phyloP scores from a whole-genome alignment of 1,284 basidiomycete species.

The Schizophyllum commune region DNA sequence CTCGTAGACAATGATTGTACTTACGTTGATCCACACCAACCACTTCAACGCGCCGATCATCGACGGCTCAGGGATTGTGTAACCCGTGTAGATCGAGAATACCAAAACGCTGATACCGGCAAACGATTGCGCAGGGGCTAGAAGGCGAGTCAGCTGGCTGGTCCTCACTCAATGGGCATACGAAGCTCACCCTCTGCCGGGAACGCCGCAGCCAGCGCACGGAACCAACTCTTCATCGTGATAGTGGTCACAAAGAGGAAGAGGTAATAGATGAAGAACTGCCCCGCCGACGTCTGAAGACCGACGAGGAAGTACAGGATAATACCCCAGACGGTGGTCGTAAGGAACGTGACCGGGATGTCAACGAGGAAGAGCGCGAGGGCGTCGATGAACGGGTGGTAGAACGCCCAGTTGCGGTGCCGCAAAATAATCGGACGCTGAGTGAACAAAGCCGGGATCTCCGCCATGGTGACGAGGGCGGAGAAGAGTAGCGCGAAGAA shows the following conservation, averaged over 20 bases:
- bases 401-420: conserved; percentile 51
- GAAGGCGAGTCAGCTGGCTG: not conserved
- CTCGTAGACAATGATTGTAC: conserved; percentile 8
- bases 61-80: conserved; percentile 40
- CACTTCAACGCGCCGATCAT: conserved; percentile 53
- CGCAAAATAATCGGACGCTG: conserved; percentile 68
- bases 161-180: not conserved
- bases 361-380: conserved; percentile 67
- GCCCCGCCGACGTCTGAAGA: conserved; percentile 41
- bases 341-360: conserved; percentile 54
- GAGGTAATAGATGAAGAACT: conserved; percentile 51
- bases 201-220: conserved; percentile 41
- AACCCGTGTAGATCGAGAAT: conserved; percentile 46
- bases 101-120: conserved; percentile 42
- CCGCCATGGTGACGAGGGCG: conserved; percentile 53
- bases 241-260: conserved; percentile 35
- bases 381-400: conserved; percentile 60
- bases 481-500: conserved; percentile 57
- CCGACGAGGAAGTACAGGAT: conserved; percentile 63
- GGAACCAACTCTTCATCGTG: conserved; percentile 49
- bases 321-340: conserved; percentile 40
- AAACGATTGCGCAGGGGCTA: conserved; percentile 38
- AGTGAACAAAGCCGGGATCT: conserved; percentile 65
- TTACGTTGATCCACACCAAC: conserved; percentile 39
- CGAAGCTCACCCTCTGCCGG: conserved; percentile 16